Base-by-base conservation (phyloP, 768 basidiomycete species). In the Mycena polygramma region DNA sequence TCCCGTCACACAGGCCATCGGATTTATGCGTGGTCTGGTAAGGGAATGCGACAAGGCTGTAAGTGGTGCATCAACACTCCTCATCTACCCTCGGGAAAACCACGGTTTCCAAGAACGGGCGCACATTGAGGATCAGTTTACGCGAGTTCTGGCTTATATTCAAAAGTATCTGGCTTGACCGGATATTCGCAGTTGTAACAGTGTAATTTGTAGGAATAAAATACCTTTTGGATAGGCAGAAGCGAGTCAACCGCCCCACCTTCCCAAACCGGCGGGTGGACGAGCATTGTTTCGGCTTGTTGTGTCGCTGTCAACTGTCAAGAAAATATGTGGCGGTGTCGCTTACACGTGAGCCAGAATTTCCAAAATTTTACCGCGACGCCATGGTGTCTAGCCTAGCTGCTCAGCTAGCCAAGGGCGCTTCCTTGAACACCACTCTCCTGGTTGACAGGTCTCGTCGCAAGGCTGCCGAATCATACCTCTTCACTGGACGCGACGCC, bases 401-500 rank as follows among this genome's bases (percentile, higher is more conserved):
- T 20, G 81, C 83, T 11, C 96, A 98, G 79, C 87, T 99, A 17
- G 91, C 92, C 19, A 87, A 91, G 74, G 88, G 89, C 70, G 88
- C 90, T 11, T 97, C 96, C 8, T 83, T 96, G 37, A 97, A 98
- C 80, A 84, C 91, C 41, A 80, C 88, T 35, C 84, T 96, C 43
- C 86, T 97, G 10, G 84, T 89, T 75, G 89, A 92, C 76, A 83
- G 88, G 59, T 84, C 89, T 53, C 88, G 87, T 73, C 88, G 89
- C 79, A 93, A 87, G 80, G 83, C 82, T 19, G 80, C 88, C 0
- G 89, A 92, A 77, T 97, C 96, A 0, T 98, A 98, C 82, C 88
- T 99, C 43, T 98, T 97, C 80, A 89, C 92, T 17, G 89, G 92
- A 48, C 87, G 87, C 68, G 92, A 94, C 57, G 95, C 95, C 11